Base-by-base conservation (phyloP, 202 grass and related monocot species). In the Zoysia matrella region DNA sequence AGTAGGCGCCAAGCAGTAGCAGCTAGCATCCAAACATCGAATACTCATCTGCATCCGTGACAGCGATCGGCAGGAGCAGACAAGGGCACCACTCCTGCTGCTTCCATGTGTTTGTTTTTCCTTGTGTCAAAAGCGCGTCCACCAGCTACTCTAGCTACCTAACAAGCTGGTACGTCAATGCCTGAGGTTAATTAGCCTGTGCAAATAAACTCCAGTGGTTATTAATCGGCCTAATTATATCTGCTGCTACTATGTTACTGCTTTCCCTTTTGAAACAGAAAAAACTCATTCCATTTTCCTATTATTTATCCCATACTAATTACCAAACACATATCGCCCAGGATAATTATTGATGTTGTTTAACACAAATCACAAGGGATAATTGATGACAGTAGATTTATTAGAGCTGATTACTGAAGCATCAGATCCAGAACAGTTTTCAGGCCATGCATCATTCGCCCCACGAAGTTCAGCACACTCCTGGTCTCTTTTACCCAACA, bases 391-490 rank as follows among this genome's bases (percentile, higher is more conserved):
- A 43, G 61, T 6, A 56, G 1, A 14, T 1, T 36, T 36, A 36
- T 36, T 62, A 39, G 60, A 62, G 60, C 41, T 68, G 15, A 47
- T 50, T 47, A 43, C 60, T 1, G 58, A 46, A 79, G 52, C 39
- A 79, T 61, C 43, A 82, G 85, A 88, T 83, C 80, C 68, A 60
- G 45, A 73, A 83, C 67, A 87, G 69, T 49, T 61, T 61, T 39
- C 39, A 70, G 45, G 18, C 58, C 54, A 73, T 14, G 61, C 30
- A 64, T 83, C 7, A 83, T 73, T 87, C 42, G 60, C 3, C 5
- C 8, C 68, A 83, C 52, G 80, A 60, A 52, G 80, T 51, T 7
- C 56, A 18, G 56, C n/a, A 18, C 56, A 47, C 4, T 18, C 15
- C 18, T n/a, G 46, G 6, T 18, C 15, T 58, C 49, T 10, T 7